phyloP scores from a whole-genome alignment of 257 asterid genomes.

The Penstemon barbatus region DNA sequence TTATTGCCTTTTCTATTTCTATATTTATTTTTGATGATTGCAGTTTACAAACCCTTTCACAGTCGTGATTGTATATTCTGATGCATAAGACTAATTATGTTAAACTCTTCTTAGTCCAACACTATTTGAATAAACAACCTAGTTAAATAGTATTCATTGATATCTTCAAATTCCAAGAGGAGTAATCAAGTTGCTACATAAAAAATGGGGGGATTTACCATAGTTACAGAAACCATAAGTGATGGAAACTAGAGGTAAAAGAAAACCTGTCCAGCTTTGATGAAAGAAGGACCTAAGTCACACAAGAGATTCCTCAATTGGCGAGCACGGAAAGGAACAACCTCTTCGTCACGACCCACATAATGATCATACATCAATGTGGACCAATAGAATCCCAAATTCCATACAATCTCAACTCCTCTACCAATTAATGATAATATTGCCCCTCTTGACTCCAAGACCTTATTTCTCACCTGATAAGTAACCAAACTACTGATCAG shows the following conservation, averaged over 20 bases:
- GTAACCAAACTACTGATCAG: slow-evolving; percentile 20
- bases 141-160: background rate
- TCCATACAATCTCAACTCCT: slow-evolving; percentile 96
- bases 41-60: background rate
- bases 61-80: background rate
- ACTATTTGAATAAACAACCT: slow-evolving; percentile 15
- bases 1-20: background rate
- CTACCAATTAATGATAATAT: slow-evolving; percentile 80
- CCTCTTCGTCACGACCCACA: slow-evolving; percentile 96
- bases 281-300: slow-evolving; percentile 97
- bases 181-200: slow-evolving; percentile 9
- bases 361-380: slow-evolving; percentile 70
- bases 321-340: slow-evolving; percentile 97
- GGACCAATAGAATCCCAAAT: slow-evolving; percentile 91
- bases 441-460: slow-evolving; percentile 87
- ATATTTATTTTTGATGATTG: background rate
- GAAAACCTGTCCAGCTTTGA: slow-evolving; percentile 99
- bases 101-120: background rate
- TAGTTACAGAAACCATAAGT: slow-evolving; percentile 13
- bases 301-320: slow-evolving; percentile 92
- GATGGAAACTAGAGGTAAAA: slow-evolving; percentile 21
- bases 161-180: background rate
- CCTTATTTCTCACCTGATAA: slow-evolving; percentile 79
- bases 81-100: background rate
- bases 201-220: background rate